Evolutionary conservation across 176 grass and related monocot species (phyloP), one percentile per base, ranked within the genome.

Genomic region (Triticum dicoccoides): DNA sequence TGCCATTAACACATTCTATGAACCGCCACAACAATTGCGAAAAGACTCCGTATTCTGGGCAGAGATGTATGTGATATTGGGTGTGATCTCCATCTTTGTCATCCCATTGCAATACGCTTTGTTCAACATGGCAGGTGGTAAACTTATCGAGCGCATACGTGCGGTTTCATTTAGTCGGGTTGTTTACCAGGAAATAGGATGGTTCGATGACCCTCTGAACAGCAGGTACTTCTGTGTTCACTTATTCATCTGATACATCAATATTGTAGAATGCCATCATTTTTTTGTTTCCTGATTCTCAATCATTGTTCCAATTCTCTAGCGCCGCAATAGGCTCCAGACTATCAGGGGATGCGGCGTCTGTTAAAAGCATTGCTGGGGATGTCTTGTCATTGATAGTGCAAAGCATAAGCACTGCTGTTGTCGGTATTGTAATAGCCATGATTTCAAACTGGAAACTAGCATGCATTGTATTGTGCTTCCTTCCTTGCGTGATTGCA

Each of bases 391-490:
- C 92, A 82, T 78, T 95, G 84, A 88, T 95, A 11, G 77, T 95
- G 24, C 90, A 95, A 87, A 90, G 85, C 78, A 72, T 92, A 69
- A 86, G 81, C 73, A 95, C 92, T n/a, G 78, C 81, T 76, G 42
- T 81, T 80, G 84, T 91, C 6, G 92, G 90, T 13, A 30, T 95
- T 39, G 6, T 86, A 33, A 95, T 95, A 87, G 87, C 93, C 10
- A 86, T 95, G 78, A 13, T 88, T 80, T 69, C 93, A 25, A 90
- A 95, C 61, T 95, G 90, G 93, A 92, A 90, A 82, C 71, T 95
- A 66, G 85, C 90, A 61, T 77, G 76, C 63, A 64, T 95, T 85
- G 88, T 95, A 66, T 51, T 92, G 75, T 85, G 66, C 38, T 64
- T 92, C 33, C 25, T 95, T 83, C 93, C 90, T 80, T 92, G 80